phyloP scores from a whole-genome alignment of 805 yeast species.

The Cyberlindnera saturnus region DNA sequence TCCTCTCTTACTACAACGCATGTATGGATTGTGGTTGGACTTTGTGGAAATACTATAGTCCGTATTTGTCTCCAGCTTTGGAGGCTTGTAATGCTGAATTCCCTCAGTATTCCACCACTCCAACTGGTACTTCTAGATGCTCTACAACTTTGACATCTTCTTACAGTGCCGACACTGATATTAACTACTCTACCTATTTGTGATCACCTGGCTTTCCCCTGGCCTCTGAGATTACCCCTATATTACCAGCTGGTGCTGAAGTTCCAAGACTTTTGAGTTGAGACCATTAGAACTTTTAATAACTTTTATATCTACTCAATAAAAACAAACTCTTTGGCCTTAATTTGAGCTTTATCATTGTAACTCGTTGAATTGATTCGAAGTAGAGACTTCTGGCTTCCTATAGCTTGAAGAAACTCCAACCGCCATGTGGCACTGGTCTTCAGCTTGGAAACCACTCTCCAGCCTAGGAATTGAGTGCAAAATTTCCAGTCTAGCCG shows the following conservation, averaged over 20 bases:
- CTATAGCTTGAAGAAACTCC: no score
- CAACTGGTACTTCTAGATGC: slow-evolving; percentile 27
- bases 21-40: slow-evolving; percentile 34
- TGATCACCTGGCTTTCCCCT: background rate
- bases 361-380: no score
- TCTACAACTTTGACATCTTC: slow-evolving; percentile 14
- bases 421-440: no score
- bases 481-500: no score
- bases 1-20: slow-evolving; percentile 13
- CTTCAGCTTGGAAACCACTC: no score
- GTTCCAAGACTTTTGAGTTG: no score
- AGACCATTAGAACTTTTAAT: background rate
- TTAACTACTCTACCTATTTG: slow-evolving; percentile 4
- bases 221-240: background rate
- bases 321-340: background rate
- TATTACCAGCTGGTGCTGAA: background rate
- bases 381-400: no score
- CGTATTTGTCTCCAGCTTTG: slow-evolving; percentile 21
- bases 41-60: slow-evolving; percentile 27
- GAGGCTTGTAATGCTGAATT: slow-evolving; percentile 16
- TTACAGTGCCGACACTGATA: slow-evolving; percentile 5
- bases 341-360: no score
- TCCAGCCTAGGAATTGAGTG: no score
- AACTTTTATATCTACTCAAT: background rate
- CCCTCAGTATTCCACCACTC: slow-evolving; percentile 16